phyloP scores from a whole-genome alignment of 2,329 filamentous ascomycete species.

The Diaporthe vexans region DNA sequence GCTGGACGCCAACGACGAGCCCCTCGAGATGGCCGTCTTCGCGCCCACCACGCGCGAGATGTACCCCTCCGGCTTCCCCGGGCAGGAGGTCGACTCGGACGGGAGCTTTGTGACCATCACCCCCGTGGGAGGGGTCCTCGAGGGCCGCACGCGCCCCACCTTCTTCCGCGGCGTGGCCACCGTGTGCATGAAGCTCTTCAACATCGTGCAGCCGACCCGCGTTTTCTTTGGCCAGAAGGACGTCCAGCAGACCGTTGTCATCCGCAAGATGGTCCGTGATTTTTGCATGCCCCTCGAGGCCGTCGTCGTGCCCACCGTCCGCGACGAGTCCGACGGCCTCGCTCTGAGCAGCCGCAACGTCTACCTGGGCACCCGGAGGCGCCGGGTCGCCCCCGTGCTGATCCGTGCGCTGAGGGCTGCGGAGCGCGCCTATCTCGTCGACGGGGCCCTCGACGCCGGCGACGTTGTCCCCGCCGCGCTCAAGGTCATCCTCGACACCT shows the following conservation, averaged over 20 bases:
- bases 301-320: conserved; percentile 79
- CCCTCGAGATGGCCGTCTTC: conserved; percentile 74
- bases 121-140: conserved; percentile 83
- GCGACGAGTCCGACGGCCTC: conserved; percentile 79
- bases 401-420: conserved; percentile 78
- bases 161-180: conserved; percentile 98
- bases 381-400: conserved; percentile 80
- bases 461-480: conserved; percentile 81
- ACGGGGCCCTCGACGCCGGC: conserved; percentile 67
- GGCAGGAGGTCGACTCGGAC: conserved; percentile 78
- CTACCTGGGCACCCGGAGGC: conserved; percentile 84
- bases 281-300: conserved; percentile 85
- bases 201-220: conserved; percentile 81
- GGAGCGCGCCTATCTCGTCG: conserved; percentile 72
- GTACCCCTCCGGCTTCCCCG: conserved; percentile 86
- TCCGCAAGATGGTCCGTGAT: conserved; percentile 88
- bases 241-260: conserved; percentile 93
- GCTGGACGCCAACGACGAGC: conserved; percentile 69
- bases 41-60: conserved; percentile 86
- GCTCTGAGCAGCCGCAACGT: conserved; percentile 95
- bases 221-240: conserved; percentile 99
- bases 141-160: conserved; percentile 88
- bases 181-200: conserved; percentile 94
- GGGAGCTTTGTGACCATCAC: conserved; percentile 95
- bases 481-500: conserved; percentile 66